Evolutionary conservation across 306 rosid species (phyloP).

Genomic region (Pyrus bretschneideri): DNA sequence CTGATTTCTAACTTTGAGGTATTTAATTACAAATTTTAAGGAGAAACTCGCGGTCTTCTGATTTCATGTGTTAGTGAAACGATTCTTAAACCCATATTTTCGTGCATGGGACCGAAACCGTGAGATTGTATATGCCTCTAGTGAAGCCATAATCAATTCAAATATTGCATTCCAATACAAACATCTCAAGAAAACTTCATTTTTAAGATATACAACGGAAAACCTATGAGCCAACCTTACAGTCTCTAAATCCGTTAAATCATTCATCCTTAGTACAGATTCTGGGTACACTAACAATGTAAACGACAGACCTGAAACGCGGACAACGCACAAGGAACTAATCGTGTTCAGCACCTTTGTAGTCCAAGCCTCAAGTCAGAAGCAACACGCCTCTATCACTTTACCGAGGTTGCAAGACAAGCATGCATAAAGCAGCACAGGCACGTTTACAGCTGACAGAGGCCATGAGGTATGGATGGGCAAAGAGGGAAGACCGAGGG

Average conservation of each 20-base stretch:
- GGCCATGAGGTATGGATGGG: not conserved
- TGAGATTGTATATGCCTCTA: not conserved
- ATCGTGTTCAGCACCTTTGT: slow-evolving; percentile 22
- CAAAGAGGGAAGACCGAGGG: not conserved
- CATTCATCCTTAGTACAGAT: slow-evolving; percentile 24
- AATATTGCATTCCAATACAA: not conserved
- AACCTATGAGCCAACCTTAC: slow-evolving; percentile 21
- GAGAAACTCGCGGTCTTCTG: too few species aligned
- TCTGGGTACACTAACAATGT: slow-evolving; percentile 28
- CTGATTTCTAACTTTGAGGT: too few species aligned
- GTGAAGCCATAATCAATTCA: not conserved
- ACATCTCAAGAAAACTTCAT: slow-evolving; percentile 10
- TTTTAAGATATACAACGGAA: slow-evolving; percentile 32
- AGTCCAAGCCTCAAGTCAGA: slow-evolving; percentile 15
- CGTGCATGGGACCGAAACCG: not conserved
- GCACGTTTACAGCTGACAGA: not conserved
- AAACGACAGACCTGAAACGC: slow-evolving; percentile 11
- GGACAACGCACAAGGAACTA: slow-evolving; percentile 28
- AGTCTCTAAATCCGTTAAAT: slow-evolving; percentile 1
- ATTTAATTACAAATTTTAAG: too few species aligned
- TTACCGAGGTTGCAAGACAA: slow-evolving; percentile 1
- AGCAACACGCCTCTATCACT: slow-evolving; percentile 27
- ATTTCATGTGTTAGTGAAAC: too few species aligned
- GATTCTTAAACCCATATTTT: too few species aligned
- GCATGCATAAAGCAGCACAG: slow-evolving; percentile 4